These are phyloP conservation scores for Strobilomyces confusus DNA, from an alignment of 768 basidiomycete species.

Conservation along the genomic window DNA sequence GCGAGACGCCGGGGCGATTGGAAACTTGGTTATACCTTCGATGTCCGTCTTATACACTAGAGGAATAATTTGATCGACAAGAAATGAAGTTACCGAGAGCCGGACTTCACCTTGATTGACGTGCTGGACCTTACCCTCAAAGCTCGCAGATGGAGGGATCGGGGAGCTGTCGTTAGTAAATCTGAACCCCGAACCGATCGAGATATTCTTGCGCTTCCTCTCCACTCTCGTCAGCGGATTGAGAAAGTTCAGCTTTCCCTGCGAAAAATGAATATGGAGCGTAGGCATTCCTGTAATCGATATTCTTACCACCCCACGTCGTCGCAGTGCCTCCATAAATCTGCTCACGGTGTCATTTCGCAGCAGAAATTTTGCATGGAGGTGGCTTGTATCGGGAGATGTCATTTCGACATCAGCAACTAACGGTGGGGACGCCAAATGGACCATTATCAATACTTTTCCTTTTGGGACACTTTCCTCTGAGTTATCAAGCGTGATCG, in stretches of 20 bases:
- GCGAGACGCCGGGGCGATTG: not conserved
- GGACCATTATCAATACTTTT: constrained; percentile 27
- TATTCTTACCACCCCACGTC: constrained; percentile 44
- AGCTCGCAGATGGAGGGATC: constrained; percentile 21
- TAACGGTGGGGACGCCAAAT: constrained; percentile 36
- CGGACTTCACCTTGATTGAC: constrained; percentile 25
- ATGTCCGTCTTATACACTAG: constrained; percentile 28
- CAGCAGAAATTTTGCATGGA: constrained; percentile 39
- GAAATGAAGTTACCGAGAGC: not conserved
- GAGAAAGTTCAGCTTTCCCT: constrained; percentile 31
- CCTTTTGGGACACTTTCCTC: constrained; percentile 16
- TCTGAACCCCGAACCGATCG: constrained; percentile 25
- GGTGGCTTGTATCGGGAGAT: constrained; percentile 14
- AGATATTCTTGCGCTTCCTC: constrained; percentile 21
- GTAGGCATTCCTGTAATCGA: not conserved
- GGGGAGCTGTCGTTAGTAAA: constrained; percentile 23
- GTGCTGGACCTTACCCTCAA: constrained; percentile 32
- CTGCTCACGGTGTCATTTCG: constrained; percentile 29
- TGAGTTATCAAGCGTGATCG: constrained; percentile 25
- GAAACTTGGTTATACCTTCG: constrained; percentile 14
- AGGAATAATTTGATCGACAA: not conserved
- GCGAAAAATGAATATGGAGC: constrained; percentile 1
- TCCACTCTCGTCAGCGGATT: constrained; percentile 13
- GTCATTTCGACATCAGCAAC: constrained; percentile 32
- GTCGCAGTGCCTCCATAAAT: constrained; percentile 40